A percentile compares a stretch with the other conserved stretches of the same genome.
phyloP scores from a whole-genome alignment of 805 yeast genomes.

The Komagataella populi region DNA sequence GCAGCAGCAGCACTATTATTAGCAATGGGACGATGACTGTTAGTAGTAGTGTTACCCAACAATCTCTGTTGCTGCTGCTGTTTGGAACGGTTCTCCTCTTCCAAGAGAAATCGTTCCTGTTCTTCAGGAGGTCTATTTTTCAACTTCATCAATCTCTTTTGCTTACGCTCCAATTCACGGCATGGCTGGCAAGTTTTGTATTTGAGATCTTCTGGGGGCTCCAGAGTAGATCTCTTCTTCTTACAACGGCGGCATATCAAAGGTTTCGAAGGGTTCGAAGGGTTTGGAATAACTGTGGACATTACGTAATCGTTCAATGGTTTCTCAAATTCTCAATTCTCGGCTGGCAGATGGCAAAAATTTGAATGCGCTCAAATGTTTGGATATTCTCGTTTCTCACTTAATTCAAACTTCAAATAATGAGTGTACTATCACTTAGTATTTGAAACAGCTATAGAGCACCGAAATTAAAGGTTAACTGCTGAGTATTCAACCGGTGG shows the following conservation, averaged over 20 bases:
- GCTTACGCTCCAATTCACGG: slow-evolving; percentile 36
- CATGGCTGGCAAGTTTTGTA: slow-evolving; percentile 48
- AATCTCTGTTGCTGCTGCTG: background rate
- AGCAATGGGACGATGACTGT: background rate
- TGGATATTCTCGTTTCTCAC: background rate
- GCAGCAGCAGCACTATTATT: background rate
- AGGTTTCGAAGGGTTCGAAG: background rate
- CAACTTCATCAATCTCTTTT: slow-evolving; percentile 11
- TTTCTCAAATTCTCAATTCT: background rate
- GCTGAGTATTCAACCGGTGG: background rate
- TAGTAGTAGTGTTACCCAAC: background rate
- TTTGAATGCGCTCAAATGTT: background rate
- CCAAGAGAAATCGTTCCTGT: background rate
- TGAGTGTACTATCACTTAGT: background rate
- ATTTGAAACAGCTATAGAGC: background rate
- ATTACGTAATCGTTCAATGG: background rate
- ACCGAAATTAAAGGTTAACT: background rate
- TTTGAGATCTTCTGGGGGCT: slow-evolving; percentile 40
- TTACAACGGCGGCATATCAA: slow-evolving; percentile 40
- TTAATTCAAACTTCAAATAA: background rate
- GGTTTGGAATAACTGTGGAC: background rate
- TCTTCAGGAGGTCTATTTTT: background rate
- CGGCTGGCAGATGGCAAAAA: background rate
- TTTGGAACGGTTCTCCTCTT: background rate
- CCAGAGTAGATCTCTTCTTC: slow-evolving; percentile 39